Evolutionary conservation across 176 grass and related monocot species (phyloP).

Genomic region (Juncus effusus): DNA sequence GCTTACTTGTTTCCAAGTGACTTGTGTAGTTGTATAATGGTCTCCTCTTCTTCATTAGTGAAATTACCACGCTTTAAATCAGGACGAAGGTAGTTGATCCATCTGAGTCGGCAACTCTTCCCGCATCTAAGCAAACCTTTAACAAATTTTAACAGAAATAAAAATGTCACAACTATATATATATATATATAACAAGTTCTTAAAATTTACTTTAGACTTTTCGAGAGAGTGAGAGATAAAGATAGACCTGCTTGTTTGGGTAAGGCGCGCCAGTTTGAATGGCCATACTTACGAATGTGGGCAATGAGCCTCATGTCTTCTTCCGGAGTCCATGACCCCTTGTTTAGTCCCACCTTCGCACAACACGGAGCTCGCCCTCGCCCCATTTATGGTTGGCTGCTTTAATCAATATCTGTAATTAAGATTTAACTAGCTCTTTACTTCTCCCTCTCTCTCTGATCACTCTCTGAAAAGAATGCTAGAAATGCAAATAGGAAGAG

Average conservation of each 20-base stretch:
- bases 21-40: conserved; percentile 65
- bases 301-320: conserved; percentile 76
- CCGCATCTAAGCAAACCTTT: conserved; percentile 81
- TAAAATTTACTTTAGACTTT: background rate
- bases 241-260: conserved; percentile 70
- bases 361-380: conserved; percentile 78
- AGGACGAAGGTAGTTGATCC: conserved; percentile 94
- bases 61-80: conserved; percentile 92
- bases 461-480: too few relatives aligned
- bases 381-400: conserved; percentile 39
- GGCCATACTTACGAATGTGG: conserved; percentile 77
- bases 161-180: background rate
- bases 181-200: background rate
- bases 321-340: conserved; percentile 81
- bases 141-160: background rate
- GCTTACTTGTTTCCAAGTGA: conserved; percentile 79
- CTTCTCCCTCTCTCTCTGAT: too few relatives aligned
- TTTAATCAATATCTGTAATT: too few relatives aligned
- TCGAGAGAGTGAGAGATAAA: background rate
- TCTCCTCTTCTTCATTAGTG: conserved; percentile 66
- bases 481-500: too few relatives aligned
- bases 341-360: conserved; percentile 79
- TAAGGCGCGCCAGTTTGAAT: conserved; percentile 80
- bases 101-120: conserved; percentile 84
- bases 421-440: too few relatives aligned